Conservation (phyloP, 1,139 yeast species). For the Taiozyma sp. region DNA sequence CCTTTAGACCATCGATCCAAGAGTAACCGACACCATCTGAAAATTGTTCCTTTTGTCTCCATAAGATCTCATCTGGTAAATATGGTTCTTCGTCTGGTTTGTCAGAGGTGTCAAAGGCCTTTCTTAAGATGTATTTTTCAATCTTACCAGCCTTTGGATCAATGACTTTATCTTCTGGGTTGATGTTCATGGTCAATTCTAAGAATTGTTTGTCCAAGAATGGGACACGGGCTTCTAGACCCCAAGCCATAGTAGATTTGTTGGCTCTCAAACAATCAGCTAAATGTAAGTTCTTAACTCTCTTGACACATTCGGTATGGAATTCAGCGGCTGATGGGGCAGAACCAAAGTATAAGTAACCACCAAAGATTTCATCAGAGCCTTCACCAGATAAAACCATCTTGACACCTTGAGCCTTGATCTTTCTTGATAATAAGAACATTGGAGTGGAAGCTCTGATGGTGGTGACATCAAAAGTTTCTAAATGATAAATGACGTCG, state of each 20-base stretch:
- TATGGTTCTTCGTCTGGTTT: slow-evolving; percentile 69
- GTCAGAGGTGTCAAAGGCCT: slow-evolving; percentile 89
- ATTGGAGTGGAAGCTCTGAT: slow-evolving; percentile 99
- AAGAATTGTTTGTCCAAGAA: slow-evolving; percentile 92
- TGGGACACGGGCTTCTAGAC: slow-evolving; percentile 98
- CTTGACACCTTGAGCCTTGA: slow-evolving; percentile 99
- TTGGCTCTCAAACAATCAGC: slow-evolving; percentile 98
- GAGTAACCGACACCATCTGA: slow-evolving; percentile 99
- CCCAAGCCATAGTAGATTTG: slow-evolving; percentile 99
- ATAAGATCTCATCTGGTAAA: slow-evolving; percentile 91
- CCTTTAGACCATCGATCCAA: slow-evolving; percentile 98
- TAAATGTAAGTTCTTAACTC: slow-evolving; percentile 95
- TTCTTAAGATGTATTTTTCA: slow-evolving; percentile 92
- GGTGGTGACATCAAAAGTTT: slow-evolving; percentile 97
- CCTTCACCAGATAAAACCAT: slow-evolving; percentile 99
- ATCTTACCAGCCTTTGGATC: slow-evolving; percentile 61
- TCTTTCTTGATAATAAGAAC: slow-evolving; percentile 93
- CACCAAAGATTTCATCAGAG: slow-evolving; percentile 98
- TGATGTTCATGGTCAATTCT: slow-evolving; percentile 89
- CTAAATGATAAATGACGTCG: slow-evolving; percentile 93
- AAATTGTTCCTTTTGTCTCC: slow-evolving; percentile 99
- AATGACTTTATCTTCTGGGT: slow-evolving; percentile 88
- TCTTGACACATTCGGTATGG: slow-evolving; percentile 91
- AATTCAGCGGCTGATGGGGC: slow-evolving; percentile 91
- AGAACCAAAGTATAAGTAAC: slow-evolving; percentile 92